Evolutionary conservation across 805 yeast species (phyloP), one percentile per base, ranked within the genome.

Genomic region (Saturnispora diversa): DNA sequence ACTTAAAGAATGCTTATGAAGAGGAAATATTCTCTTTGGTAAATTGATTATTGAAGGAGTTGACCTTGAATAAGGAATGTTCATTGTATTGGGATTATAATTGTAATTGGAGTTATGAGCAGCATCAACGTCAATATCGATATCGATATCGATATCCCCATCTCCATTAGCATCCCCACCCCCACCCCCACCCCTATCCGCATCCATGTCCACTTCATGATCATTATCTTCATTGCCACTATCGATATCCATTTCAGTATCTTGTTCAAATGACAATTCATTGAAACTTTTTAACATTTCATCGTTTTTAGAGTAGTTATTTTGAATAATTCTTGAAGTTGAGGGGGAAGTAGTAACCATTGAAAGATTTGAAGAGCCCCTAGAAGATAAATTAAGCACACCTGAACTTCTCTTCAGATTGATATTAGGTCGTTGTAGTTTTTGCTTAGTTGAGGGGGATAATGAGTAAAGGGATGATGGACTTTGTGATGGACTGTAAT

Each of bases 331-430:
- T 48, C 51, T 31, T 50, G 51, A 37, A 26, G 44, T 42, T 8
- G 40, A 50, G 6, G 58, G 55, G 33, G 58, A 62, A 2, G 68
- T 63, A 33, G 67, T 72, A 17, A 72, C 52, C 6, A 9, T 36
- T 7, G 39, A 36, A 12, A 36, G 22, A 21, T 28, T 36, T 2
- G 39, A 36, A 13, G 32, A 26, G 7, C 39, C 39, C 13, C 32
- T 28, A 11, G 31, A 24, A 10, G 76, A 70, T 37, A 74, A 49
- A 41, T 74, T 74, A 45, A 74, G 51, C 8, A 72, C 56, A 2
- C 77, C 77, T 2, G 66, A 71, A 61, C 77, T 71, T 57, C 80
- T 26, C 22, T 36, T 36, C 25, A 36, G 22, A 9, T 22, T 36
- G 17, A 24, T 20, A 23, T 17, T 33, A 6, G 36, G 36, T 10